These are phyloP conservation scores for Aciculosporium take DNA, from an alignment of 2,329 filamentous ascomycete genomes.

Conservation along the genomic window DNA sequence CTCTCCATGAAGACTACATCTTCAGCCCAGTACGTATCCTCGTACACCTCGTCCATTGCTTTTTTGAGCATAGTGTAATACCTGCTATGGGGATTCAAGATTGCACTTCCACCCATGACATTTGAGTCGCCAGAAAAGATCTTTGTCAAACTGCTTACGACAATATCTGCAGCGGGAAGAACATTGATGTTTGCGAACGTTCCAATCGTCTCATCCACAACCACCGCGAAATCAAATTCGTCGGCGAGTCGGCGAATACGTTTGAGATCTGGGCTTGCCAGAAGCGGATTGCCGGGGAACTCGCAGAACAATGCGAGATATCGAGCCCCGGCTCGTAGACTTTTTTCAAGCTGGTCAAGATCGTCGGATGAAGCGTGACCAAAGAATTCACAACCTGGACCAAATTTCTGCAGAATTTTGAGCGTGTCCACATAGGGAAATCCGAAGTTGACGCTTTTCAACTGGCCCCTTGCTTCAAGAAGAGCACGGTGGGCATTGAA, in stretches of 20 bases:
- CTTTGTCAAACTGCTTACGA: conserved; percentile 91
- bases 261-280: conserved; percentile 68
- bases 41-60: conserved; percentile 51
- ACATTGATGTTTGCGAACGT: conserved; percentile 96
- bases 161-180: conserved; percentile 73
- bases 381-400: conserved; percentile 78
- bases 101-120: conserved; percentile 80
- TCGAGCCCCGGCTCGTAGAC: conserved; percentile 56
- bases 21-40: conserved; percentile 89
- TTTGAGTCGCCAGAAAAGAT: conserved; percentile 96
- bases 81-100: conserved; percentile 49
- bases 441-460: conserved; percentile 81
- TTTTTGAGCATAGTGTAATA: conserved; percentile 59
- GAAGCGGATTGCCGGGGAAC: conserved; percentile 82
- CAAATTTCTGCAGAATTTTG: conserved; percentile 90
- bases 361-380: conserved; percentile 65
- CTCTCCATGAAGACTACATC: conserved; percentile 90
- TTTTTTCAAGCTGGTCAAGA: conserved; percentile 66
- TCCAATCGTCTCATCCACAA: conserved; percentile 91
- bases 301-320: conserved; percentile 84
- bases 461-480: conserved; percentile 44
- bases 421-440: conserved; percentile 96
- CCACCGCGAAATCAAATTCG: conserved; percentile 73
- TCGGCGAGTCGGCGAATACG: conserved; percentile 73
- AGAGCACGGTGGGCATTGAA: conserved; percentile 74